These are phyloP conservation scores for Petasospora rhodanensis DNA, from an alignment of 1,139 yeast species.

Conservation along the genomic window DNA sequence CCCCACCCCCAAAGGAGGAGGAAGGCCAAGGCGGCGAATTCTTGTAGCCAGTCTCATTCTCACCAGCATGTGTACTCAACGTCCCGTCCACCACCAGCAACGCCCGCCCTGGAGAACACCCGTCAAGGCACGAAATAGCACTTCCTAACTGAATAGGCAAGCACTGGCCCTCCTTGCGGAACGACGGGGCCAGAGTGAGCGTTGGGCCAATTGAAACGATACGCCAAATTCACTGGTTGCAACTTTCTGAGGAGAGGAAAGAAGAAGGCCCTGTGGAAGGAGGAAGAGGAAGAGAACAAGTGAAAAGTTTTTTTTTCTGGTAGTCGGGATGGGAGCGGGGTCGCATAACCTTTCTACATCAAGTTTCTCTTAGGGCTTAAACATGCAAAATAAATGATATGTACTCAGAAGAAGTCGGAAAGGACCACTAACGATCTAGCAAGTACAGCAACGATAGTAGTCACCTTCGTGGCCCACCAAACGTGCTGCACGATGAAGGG, in stretches of 20 bases:
- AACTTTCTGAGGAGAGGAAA: no score
- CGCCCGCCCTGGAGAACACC: no score
- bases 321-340: no score
- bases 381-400: conserved; percentile 1
- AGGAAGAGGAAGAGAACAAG: no score
- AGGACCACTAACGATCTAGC: conserved; percentile 17
- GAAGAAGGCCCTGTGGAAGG: no score
- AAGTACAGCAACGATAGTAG: conserved; percentile 39
- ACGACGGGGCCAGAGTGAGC: no score
- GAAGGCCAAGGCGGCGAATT: not conserved
- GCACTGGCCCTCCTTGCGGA: not conserved
- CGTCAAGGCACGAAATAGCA: not conserved
- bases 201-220: no score
- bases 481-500: conserved; percentile 85
- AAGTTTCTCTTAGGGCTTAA: no score
- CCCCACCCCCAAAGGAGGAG: no score
- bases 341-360: no score
- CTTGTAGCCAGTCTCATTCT: conserved; percentile 1
- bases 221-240: no score
- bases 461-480: conserved; percentile 87
- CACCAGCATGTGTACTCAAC: conserved; percentile 1
- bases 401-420: conserved; percentile 17
- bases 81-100: not conserved
- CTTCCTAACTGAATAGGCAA: conserved; percentile 1
- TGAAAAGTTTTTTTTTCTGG: no score